Base-by-base conservation (phyloP, 805 yeast genomes). In the Candida sphagnicola region DNA sequence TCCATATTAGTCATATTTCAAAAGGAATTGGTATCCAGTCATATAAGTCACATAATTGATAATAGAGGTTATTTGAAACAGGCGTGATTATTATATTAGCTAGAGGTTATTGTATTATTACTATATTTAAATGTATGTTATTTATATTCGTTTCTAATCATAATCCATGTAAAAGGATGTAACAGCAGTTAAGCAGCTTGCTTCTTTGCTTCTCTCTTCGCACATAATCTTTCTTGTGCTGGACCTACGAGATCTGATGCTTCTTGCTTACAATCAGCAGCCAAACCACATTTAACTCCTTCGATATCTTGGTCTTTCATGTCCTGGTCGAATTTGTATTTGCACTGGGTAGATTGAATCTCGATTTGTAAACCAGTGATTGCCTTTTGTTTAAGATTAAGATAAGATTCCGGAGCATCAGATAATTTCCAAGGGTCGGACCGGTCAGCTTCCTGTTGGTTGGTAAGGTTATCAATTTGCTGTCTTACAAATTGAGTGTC, bases 301-400 rank as follows among this genome's bases (percentile, higher is more conserved):
- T 65, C 59, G 6, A 73, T 55, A 47, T 81, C 81, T 10, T 54
- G 54, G 4, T 47, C 48, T 15, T 56, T 49, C 60, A 55, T 63
- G 18, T 70, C 65, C 57, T 81, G 87, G 48, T 76, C 78, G 45
- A 78, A 67, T 53, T 81, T 81, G 60, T 69, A 77, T 55, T 78
- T 78, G 35, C 76, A 73, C 47, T 77, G 74, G 5, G 66, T 55
- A 13, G 59, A 53, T 3, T 51, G 51, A 23, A 80, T 71, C 41
- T 70, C 75, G 39, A 81, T 68, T 48, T 75, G 73, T 28, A 81
- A 49, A 0, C 85, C 86, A 14, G 70, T 71, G 43, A 81, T 78
- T 11, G 71, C 69, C 47, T 72, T 76, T 43, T 70, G 62, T 62
- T 66, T 44, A 3, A 62, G 41, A 18, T 64, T 63, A 23, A 72